Conservation (phyloP, 1,284 basidiomycete genomes). For the Calocybe gambosa region DNA sequence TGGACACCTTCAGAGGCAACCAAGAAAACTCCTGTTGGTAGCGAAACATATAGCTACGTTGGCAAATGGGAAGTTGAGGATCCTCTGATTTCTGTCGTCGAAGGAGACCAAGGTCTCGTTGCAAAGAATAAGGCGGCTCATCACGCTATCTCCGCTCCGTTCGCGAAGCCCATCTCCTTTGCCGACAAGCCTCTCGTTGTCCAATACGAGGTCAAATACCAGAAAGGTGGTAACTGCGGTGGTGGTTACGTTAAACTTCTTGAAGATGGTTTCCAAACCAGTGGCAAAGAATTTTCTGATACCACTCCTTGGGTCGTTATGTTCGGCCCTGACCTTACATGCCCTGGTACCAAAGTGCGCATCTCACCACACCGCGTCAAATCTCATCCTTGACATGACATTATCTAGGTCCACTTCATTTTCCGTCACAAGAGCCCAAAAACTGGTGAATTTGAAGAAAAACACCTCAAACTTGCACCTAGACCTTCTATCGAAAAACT, state of each 20-base stretch:
- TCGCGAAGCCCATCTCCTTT: slow-evolving; percentile 76
- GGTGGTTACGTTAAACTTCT: slow-evolving; percentile 99
- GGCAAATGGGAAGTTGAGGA: slow-evolving; percentile 98
- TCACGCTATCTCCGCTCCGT: slow-evolving; percentile 96
- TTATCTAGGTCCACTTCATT: slow-evolving; percentile 86
- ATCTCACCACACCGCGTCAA: background rate
- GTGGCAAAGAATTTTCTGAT: slow-evolving; percentile 91
- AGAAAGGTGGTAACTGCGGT: slow-evolving; percentile 98
- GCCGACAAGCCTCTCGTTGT: slow-evolving; percentile 88
- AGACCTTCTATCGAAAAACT: slow-evolving; percentile 83
- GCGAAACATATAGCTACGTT: slow-evolving; percentile 94
- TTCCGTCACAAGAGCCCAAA: slow-evolving; percentile 94
- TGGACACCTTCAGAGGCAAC: slow-evolving; percentile 98
- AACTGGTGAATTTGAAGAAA: slow-evolving; percentile 93
- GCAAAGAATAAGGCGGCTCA: slow-evolving; percentile 91
- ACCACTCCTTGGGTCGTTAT: slow-evolving; percentile 98
- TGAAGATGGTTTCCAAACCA: slow-evolving; percentile 86
- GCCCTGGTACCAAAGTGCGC: slow-evolving; percentile 77
- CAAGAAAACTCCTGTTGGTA: slow-evolving; percentile 92
- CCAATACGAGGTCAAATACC: slow-evolving; percentile 99
- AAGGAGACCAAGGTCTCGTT: slow-evolving; percentile 85
- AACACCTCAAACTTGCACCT: slow-evolving; percentile 85
- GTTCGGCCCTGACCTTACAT: slow-evolving; percentile 89
- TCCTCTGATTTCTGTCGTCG: slow-evolving; percentile 64
- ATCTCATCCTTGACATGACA: background rate